Evolutionary conservation across 257 asterid genomes (phyloP), one percentile per base, ranked within the genome.

Genomic region (Solanum pinnatisectum): DNA sequence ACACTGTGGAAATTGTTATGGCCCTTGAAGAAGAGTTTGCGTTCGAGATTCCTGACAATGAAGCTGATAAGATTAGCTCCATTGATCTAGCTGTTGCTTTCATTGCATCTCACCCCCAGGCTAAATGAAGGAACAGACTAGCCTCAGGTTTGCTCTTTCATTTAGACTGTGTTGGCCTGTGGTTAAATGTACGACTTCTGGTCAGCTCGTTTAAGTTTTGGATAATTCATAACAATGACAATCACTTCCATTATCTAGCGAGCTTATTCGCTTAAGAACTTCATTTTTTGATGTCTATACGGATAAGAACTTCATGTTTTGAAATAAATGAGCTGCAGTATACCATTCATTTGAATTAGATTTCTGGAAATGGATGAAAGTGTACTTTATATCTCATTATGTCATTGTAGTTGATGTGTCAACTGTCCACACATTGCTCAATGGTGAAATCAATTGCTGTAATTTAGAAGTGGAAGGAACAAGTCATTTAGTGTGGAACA

Each of bases 81-180:
- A 83, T 89, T 84, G 79, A 68, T 86, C 88, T 90, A 30, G 93
- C 91, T 3, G 91, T 91, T 25, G 91, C 89, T 83, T 91, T 90
- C 89, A 90, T 91, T 89, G 90, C 92, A 52, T 90, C 92, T 90
- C 90, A 90, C 67, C 92, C 93, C 10, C 92, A 87, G 87, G 92
- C 91, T 30, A 91, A 90, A 60, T 90, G 37, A 88, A n/a, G 65
- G 74, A 49, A 22, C 83, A 40, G 13, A 30, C 39, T 30, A 15
- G 39, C 42, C 37, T 85, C 13, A 0, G 10, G 12, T 12, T n/a
- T 85, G 37, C 40, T 30, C 42, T 59, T 59, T 32, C 10, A 4
- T 83, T 20, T 85, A 7, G 81, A 70, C 60, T 4, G 40, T 67
- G 87, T 25, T 85, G 81, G 67, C 59, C 40, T 65, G 33, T n/a